phyloP scores from a whole-genome alignment of 768 basidiomycete species.

The Artomyces pyxidatus region DNA sequence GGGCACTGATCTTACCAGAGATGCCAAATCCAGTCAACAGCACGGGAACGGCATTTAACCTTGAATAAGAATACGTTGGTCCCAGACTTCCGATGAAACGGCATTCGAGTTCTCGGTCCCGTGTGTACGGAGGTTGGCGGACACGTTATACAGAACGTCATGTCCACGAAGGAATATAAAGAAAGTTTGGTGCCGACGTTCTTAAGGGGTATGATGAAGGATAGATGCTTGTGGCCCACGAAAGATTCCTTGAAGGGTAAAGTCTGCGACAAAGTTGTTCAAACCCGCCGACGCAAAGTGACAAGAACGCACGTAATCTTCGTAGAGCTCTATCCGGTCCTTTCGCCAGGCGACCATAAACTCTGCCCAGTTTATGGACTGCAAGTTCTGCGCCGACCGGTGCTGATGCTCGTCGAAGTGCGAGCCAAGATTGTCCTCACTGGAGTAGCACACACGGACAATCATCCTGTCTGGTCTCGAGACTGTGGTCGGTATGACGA shows the following conservation, averaged over 20 bases:
- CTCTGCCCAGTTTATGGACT: constrained; percentile 67
- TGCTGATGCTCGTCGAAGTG: constrained; percentile 63
- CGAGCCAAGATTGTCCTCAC: constrained; percentile 37
- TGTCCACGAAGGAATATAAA: constrained; percentile 80
- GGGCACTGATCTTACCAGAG: constrained; percentile 76
- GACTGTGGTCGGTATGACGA: constrained; percentile 14
- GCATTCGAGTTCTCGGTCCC: constrained; percentile 34
- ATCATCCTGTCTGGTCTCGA: constrained; percentile 75
- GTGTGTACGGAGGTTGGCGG: constrained; percentile 41
- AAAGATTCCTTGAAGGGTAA: constrained; percentile 63
- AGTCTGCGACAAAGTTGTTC: constrained; percentile 28
- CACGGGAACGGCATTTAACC: constrained; percentile 63
- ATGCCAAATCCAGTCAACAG: constrained; percentile 86
- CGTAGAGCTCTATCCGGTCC: constrained; percentile 73
- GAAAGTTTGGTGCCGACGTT: constrained; percentile 61
- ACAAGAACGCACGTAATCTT: constrained; percentile 58
- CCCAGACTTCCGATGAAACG: constrained; percentile 50
- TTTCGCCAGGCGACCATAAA: constrained; percentile 82
- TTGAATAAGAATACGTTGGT: constrained; percentile 88
- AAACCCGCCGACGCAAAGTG: neutral
- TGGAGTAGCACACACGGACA: constrained; percentile 63
- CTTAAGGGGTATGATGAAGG: constrained; percentile 69
- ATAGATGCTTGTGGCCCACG: constrained; percentile 66
- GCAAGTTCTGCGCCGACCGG: constrained; percentile 51
- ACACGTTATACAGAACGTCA: constrained; percentile 73